Conservation (phyloP, 345 rosid species). For the Citrus trifoliata region DNA sequence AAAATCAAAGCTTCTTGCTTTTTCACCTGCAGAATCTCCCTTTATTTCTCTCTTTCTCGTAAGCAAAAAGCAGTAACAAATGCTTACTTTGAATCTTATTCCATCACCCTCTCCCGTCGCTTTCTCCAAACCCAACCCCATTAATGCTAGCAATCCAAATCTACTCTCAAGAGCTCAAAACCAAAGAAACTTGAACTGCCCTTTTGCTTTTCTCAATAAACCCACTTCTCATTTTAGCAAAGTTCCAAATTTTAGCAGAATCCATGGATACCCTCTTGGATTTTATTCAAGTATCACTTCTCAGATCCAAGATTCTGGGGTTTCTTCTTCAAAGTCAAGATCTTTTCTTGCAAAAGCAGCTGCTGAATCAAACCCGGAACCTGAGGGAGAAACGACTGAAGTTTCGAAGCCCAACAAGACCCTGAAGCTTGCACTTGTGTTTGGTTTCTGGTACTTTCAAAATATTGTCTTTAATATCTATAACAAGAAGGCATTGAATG, state of each 20-base stretch:
- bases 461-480: constrained; percentile 92
- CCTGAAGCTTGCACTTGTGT: constrained; percentile 63
- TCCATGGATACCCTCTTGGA: constrained; percentile 34
- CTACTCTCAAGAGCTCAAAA: constrained; percentile 31
- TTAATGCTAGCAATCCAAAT: constrained; percentile 30
- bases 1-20: constrained; percentile 3
- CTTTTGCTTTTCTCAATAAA: constrained; percentile 27
- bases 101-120: constrained; percentile 37
- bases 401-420: constrained; percentile 44
- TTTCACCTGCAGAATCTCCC: constrained; percentile 11
- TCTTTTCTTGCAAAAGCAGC: constrained; percentile 43
- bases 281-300: constrained; percentile 24
- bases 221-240: constrained; percentile 17
- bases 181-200: constrained; percentile 16
- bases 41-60: constrained; percentile 4
- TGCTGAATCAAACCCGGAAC: constrained; percentile 34
- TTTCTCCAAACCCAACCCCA: constrained; percentile 37
- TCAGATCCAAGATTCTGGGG: constrained; percentile 39
- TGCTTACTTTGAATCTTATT: constrained; percentile 54
- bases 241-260: constrained; percentile 23
- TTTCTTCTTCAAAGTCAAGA: constrained; percentile 31
- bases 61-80: constrained; percentile 16
- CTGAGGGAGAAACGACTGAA: constrained; percentile 32
- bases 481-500: constrained; percentile 83
- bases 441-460: constrained; percentile 92